Evolutionary conservation across 192 early-diverging fungal species (phyloP), one percentile per base, ranked within the genome.

Genomic region (Pilaira anomala): DNA sequence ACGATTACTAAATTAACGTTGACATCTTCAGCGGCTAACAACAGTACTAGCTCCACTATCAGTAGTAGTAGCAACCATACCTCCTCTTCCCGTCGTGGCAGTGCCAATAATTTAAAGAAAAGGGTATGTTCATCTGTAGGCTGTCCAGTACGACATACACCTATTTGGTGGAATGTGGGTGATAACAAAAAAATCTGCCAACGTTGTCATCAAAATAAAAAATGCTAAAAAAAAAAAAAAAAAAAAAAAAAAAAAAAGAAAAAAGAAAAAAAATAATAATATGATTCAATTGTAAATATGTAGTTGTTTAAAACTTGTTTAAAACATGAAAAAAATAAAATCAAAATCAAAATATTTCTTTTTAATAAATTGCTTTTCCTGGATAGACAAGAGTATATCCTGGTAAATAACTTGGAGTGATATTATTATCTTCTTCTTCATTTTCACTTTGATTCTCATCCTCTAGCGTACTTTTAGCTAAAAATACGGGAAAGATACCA

Each of bases 141-240:
- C 29, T 80, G 78, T 41, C 19, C 50, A 14, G 54, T 68, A 5
- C 72, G 41, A 0, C 45, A 50, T 24, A 76, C 78, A 3, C 75
- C 78, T n/a, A 76, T 80, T 33, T 80, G 78, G 78, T 80, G 78
- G 78, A 62, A 73, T 41, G 42, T 44, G 5, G 18, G 19, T 40
- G 21, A 54, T 7, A 53, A 66, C 24, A 45, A 53, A 21, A 65
- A 55, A 40, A 30, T 65, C 11, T 65, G 63, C 25, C 63, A 65
- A 11, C 39, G 63, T 44, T 65, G 63, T 55, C 49, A 50, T 50
- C 49, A 25, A 21, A 12, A 50, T 25, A 13, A 12, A 25, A 8
- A 12, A 19, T 12, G 11, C 3, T 24, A 50, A 50, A 50, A 24
- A 18, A 50, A 18, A 25, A 12, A 26, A 25, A 19, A 46, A 45